These are phyloP conservation scores for Neltuma alba DNA, from an alignment of 306 rosid species.

Conservation along the genomic window DNA sequence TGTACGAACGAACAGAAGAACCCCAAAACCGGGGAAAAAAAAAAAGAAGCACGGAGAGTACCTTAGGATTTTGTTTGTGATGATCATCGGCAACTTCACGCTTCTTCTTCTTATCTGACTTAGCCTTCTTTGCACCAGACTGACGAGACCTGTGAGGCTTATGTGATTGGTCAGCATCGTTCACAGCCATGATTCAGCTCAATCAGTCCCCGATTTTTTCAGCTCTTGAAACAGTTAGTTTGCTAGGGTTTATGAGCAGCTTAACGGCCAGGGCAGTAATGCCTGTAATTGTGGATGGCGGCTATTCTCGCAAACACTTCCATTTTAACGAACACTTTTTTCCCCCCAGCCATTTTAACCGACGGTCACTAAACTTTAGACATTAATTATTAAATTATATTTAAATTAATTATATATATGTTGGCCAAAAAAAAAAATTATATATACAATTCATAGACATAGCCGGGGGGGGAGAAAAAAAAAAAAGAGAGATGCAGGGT, in stretches of 20 bases:
- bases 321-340: too few species aligned
- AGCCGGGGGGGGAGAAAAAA: too few species aligned
- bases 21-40: background rate
- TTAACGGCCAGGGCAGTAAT: background rate
- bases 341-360: too few species aligned
- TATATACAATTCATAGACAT: too few species aligned
- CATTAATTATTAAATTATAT: too few species aligned
- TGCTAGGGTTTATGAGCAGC: conserved; percentile 31
- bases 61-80: conserved; percentile 72
- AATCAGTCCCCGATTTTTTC: background rate
- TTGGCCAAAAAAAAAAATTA: too few species aligned
- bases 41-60: background rate
- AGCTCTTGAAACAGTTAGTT: background rate
- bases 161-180: conserved; percentile 69
- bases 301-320: too few species aligned
- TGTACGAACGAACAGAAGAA: background rate
- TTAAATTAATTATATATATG: too few species aligned
- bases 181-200: conserved; percentile 53
- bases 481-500: too few species aligned
- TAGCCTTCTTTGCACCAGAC: conserved; percentile 67
- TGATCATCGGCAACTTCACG: conserved; percentile 43
- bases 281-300: too few species aligned
- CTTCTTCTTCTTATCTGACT: conserved; percentile 54
- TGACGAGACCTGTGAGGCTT: conserved; percentile 75
- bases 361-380: too few species aligned